Base-by-base conservation (phyloP, 768 basidiomycete genomes). In the Royoungia palumana region DNA sequence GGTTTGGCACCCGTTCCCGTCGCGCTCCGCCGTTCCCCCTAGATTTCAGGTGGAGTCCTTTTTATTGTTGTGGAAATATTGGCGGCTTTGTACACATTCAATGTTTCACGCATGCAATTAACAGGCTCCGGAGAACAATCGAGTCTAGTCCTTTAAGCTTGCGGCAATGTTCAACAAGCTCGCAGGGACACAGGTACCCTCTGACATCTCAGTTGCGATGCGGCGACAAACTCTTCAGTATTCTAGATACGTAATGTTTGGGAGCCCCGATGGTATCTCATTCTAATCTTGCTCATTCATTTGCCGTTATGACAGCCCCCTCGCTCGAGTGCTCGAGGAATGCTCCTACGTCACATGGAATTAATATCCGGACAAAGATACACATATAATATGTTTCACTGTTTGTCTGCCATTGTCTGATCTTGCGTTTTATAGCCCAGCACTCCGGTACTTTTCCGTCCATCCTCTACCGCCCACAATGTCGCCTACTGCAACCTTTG, bases 331-430 rank as follows among this genome's bases (percentile, higher is more conserved):
- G 34, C 45, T 41, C 45, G 21, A 46, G 51, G 35, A 38, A 21
- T 46, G 17, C 20, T 24, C 22, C 41, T 37, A 42, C 35, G 39
- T 50, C 41, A 45, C 21, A 16, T 44, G 41, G 20, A 43, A 47
- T 46, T 47, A 35, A 37, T 46, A 8, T 17, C 48, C 54, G 34
- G 46, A 56, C 44, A 48, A 54, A 19, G 52, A 41, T 65, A 65
- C 65, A 19, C 51, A 41, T 65, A 65, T 67, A 67, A 21, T 30
- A 60, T 57, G 58, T 60, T 37, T 65, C 60, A 53, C 47, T n/a
- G 6, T 25, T 51, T 49, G 39, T 58, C 20, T 13, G 20, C 35
- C 51, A 43, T 59, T 59, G 54, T 61, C 40, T 12, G n/a, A 7
- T 27, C 30, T 27, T 44, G 46, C n/a, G 27, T 49, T 45, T 48